These are phyloP conservation scores for Chlorella vulgaris DNA, from an alignment of 139 green algal species.

Conservation along the genomic window DNA sequence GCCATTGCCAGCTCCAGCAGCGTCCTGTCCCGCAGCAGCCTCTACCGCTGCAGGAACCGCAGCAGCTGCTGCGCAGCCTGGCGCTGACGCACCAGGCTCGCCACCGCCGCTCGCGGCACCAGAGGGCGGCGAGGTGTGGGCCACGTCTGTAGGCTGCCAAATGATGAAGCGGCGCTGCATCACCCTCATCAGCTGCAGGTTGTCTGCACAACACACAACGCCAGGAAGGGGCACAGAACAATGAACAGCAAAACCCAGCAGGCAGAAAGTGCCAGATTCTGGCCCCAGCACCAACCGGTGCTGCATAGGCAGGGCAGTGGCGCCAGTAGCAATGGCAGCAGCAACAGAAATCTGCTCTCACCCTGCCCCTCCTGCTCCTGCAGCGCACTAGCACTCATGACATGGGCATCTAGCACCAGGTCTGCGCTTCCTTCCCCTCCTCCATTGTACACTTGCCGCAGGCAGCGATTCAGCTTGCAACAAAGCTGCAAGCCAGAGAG, in stretches of 20 bases:
- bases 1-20: no score
- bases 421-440: not conserved
- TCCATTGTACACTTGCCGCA: slow-evolving; percentile 19
- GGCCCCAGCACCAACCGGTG: no score
- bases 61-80: no score
- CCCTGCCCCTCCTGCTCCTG: slow-evolving; percentile 22
- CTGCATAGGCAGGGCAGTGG: no score
- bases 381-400: slow-evolving; percentile 1
- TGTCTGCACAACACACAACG: not conserved
- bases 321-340: not conserved
- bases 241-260: not conserved
- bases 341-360: not conserved
- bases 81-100: no score
- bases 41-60: no score
- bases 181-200: slow-evolving; percentile 29
- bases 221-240: not conserved
- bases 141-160: slow-evolving; percentile 2
- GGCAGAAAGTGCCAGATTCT: no score
- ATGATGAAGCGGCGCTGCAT: slow-evolving; percentile 45
- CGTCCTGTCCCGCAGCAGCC: no score
- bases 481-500: not conserved
- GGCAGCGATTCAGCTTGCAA: not conserved
- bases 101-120: no score
- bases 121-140: not conserved
- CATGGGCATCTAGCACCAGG: slow-evolving; percentile 32